phyloP scores from a whole-genome alignment of 2,329 filamentous ascomycete species.

The Pseudopithomyces chartarum region DNA sequence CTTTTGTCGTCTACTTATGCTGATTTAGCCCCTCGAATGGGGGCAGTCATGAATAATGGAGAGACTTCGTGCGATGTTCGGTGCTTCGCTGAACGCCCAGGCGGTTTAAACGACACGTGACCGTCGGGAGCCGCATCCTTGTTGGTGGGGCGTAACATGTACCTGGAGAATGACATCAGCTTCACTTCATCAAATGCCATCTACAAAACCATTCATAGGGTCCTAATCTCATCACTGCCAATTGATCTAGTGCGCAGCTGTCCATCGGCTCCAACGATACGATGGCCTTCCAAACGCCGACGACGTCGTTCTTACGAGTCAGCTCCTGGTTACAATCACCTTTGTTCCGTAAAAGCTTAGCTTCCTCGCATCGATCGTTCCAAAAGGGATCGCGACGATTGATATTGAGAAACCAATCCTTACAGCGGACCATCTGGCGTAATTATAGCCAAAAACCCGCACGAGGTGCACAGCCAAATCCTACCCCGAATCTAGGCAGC shows the following conservation, averaged over 20 bases:
- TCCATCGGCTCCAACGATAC: neutral
- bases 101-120: neutral
- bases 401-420: neutral
- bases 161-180: conserved; percentile 5
- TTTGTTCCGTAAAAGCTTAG: neutral
- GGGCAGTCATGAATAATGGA: too few species aligned
- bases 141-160: neutral
- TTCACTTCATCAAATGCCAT: neutral
- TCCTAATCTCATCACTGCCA: neutral
- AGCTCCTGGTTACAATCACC: neutral
- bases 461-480: conserved; percentile 19
- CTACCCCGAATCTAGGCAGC: conserved; percentile 31
- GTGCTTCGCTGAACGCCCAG: too few species aligned
- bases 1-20: too few species aligned
- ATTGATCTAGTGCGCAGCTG: neutral
- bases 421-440: neutral
- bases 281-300: neutral
- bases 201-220: neutral
- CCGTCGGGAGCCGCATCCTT: neutral
- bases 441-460: conserved; percentile 1
- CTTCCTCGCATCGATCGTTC: neutral
- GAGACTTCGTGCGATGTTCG: too few species aligned
- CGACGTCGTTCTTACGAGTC: neutral
- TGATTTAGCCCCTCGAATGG: too few species aligned
- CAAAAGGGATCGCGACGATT: neutral